These are phyloP conservation scores for Lactarius sp. DNA, from an alignment of 768 basidiomycete species.

Conservation along the genomic window DNA sequence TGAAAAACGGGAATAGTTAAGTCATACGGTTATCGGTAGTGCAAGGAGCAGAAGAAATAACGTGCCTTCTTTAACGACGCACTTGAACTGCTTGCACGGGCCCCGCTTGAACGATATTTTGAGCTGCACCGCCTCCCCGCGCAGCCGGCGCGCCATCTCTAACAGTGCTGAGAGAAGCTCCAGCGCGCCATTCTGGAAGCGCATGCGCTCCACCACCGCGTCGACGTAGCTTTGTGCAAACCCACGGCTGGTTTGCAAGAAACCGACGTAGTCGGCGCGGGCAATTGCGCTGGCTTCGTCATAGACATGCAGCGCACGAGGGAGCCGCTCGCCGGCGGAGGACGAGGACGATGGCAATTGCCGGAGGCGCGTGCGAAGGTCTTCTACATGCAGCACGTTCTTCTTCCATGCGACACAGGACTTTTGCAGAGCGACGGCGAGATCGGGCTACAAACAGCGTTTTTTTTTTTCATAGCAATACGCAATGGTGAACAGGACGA, in stretches of 20 bases:
- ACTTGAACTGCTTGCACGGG: not conserved
- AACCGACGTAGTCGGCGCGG: not conserved
- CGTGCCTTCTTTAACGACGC: not conserved
- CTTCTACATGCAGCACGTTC: not conserved
- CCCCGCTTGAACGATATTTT: not conserved
- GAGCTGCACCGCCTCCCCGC: not conserved
- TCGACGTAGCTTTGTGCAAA: slow-evolving; percentile 3
- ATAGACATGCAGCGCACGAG: not conserved
- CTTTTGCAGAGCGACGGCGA: not conserved
- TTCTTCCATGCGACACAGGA: not conserved
- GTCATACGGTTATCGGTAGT: not conserved
- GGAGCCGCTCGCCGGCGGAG: not conserved
- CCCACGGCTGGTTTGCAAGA: not conserved
- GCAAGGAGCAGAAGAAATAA: not conserved
- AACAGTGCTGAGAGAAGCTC: not conserved
- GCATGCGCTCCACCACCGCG: not conserved
- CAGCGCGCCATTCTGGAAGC: not conserved
- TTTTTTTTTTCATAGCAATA: not conserved
- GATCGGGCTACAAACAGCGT: not conserved
- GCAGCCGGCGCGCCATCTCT: not conserved
- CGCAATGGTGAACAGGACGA: not conserved
- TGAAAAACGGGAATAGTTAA: not conserved
- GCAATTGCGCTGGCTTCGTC: not conserved
- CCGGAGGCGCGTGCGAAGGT: not conserved
- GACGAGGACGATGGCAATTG: not conserved